A percentile compares a stretch with the other conserved stretches of the same genome.
Conservation (phyloP, 129 eudicot species). For the Silybum marianum region DNA sequence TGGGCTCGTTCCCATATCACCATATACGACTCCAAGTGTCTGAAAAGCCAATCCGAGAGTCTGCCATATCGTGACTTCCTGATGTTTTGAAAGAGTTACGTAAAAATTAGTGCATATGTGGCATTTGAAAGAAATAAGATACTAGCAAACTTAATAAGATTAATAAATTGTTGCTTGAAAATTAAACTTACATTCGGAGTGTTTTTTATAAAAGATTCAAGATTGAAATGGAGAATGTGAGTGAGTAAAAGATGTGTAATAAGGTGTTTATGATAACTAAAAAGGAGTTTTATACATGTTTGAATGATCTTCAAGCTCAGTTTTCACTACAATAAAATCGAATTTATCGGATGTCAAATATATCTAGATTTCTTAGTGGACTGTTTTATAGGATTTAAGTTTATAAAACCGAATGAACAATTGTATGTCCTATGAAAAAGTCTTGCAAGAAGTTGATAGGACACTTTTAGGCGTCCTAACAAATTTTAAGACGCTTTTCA, state of each 20-base stretch:
- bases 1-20: conserved; percentile 99
- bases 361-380: neutral
- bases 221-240: neutral
- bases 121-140: neutral
- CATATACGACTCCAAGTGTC: conserved; percentile 97
- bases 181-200: neutral
- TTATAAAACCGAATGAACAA: neutral
- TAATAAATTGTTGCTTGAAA: neutral
- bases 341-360: neutral
- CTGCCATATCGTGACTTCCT: conserved; percentile 77
- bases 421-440: neutral
- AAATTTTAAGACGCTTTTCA: no score
- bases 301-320: neutral
- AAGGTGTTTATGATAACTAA: neutral
- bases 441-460: no score
- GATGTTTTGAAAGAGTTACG: conserved; percentile 20
- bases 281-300: neutral
- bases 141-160: neutral
- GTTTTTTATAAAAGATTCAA: neutral
- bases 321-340: neutral
- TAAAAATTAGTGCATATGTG: neutral
- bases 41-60: conserved; percentile 88
- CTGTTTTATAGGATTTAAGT: no score
- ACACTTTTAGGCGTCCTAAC: no score
- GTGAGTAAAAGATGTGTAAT: neutral